phyloP scores from a whole-genome alignment of 179 eudicot genomes.

The Silene coronaria region DNA sequence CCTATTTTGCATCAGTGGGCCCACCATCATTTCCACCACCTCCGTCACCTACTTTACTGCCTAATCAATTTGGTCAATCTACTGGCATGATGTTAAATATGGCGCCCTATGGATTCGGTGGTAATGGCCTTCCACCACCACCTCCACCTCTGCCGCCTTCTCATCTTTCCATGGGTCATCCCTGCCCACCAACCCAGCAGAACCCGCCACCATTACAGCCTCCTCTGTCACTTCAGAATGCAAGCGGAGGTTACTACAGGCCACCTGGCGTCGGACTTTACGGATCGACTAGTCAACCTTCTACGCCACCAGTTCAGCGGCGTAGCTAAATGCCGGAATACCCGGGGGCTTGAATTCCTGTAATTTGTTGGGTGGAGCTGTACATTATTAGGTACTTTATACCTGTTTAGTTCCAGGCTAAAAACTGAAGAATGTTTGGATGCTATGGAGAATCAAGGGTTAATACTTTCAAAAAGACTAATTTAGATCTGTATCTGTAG shows the following conservation, averaged over 20 bases:
- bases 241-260: slow-evolving; percentile 55
- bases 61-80: slow-evolving; percentile 52
- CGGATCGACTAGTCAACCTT: slow-evolving; percentile 56
- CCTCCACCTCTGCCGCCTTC: slow-evolving; percentile 47
- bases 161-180: slow-evolving; percentile 41
- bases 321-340: slow-evolving; percentile 30
- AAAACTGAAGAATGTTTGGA: slow-evolving; percentile 9
- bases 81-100: slow-evolving; percentile 50
- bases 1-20: slow-evolving; percentile 40
- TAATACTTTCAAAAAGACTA: slow-evolving; percentile 11
- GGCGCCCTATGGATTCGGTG: slow-evolving; percentile 46
- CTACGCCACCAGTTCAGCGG: slow-evolving; percentile 58
- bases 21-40: slow-evolving; percentile 41
- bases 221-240: slow-evolving; percentile 41
- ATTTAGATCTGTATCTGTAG: slow-evolving; percentile 23
- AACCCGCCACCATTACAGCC: slow-evolving; percentile 39
- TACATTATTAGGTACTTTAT: slow-evolving; percentile 28
- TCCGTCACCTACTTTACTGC: slow-evolving; percentile 34
- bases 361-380: slow-evolving; percentile 20
- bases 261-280: slow-evolving; percentile 64
- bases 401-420: slow-evolving; percentile 23
- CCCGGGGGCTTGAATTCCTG: background rate
- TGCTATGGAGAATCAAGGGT: slow-evolving; percentile 18
- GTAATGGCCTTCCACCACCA: slow-evolving; percentile 36
- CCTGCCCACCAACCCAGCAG: slow-evolving; percentile 41